Conservation (phyloP, 1,284 basidiomycete genomes). For the Entoloma clypeatum region DNA sequence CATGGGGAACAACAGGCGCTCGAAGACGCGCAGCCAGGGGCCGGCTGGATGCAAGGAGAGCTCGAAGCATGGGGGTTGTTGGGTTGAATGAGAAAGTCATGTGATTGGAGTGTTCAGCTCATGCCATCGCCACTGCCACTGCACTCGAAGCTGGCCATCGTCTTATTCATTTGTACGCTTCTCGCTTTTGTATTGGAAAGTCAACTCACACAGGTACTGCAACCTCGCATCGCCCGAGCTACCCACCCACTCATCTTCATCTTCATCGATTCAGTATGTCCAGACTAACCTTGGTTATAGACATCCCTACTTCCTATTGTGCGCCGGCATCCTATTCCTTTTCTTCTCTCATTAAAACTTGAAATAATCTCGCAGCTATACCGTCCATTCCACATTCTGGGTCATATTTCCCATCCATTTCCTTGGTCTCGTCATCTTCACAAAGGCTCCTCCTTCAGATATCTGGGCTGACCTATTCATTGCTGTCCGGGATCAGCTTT, state of each 20-base stretch:
- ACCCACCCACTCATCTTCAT: slow-evolving; percentile 6
- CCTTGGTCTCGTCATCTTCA: slow-evolving; percentile 50
- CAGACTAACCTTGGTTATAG: slow-evolving; percentile 66
- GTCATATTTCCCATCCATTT: slow-evolving; percentile 72
- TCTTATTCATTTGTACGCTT: slow-evolving; percentile 50
- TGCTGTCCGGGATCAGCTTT: slow-evolving; percentile 53
- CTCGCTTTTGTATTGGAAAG: slow-evolving; percentile 67
- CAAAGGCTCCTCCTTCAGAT: slow-evolving; percentile 41
- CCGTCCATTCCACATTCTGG: slow-evolving; percentile 69
- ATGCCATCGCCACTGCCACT: too few species aligned
- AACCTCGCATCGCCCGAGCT: neutral
- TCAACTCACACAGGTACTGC: slow-evolving; percentile 63
- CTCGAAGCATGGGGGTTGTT: slow-evolving; percentile 52
- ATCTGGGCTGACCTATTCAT: slow-evolving; percentile 47
- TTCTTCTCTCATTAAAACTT: neutral
- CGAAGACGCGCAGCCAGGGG: slow-evolving; percentile 55
- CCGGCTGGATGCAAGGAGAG: slow-evolving; percentile 56
- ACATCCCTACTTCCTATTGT: slow-evolving; percentile 81
- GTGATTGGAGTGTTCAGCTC: too few species aligned
- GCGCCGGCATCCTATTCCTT: slow-evolving; percentile 20
- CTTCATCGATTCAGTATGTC: slow-evolving; percentile 52
- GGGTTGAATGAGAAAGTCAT: neutral
- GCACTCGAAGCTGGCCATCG: slow-evolving; percentile 41
- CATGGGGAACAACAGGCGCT: slow-evolving; percentile 32
- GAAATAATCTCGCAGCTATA: slow-evolving; percentile 46